These are phyloP conservation scores for Candida silvicultrix DNA, from an alignment of 805 yeast species.

Conservation along the genomic window DNA sequence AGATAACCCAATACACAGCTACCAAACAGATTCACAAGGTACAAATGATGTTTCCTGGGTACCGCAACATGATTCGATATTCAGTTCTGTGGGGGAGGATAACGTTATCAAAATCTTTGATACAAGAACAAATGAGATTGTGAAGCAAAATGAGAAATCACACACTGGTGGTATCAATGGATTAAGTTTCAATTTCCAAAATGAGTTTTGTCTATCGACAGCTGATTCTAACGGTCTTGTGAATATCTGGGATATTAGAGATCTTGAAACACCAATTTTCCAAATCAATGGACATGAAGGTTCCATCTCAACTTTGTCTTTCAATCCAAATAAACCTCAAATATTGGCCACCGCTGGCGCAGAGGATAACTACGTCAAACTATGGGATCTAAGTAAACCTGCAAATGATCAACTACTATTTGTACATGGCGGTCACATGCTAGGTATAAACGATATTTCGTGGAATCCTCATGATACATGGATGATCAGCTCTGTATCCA, in stretches of 20 bases:
- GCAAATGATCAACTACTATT: constrained; percentile 37
- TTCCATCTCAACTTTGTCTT: constrained; percentile 58
- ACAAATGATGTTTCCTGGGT: constrained; percentile 73
- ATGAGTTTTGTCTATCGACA: constrained; percentile 53
- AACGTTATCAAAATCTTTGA: constrained; percentile 47
- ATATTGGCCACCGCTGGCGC: constrained; percentile 61
- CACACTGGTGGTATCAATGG: constrained; percentile 42
- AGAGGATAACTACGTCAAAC: constrained; percentile 54
- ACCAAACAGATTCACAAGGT: constrained; percentile 36
- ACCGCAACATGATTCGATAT: constrained; percentile 50
- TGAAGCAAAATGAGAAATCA: constrained; percentile 3
- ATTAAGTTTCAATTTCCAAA: constrained; percentile 51
- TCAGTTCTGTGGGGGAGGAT: constrained; percentile 66
- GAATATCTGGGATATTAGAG: constrained; percentile 62
- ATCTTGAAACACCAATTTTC: constrained; percentile 24
- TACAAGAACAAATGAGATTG: constrained; percentile 28
- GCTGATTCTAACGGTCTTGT: constrained; percentile 59
- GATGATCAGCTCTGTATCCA: constrained; percentile 71
- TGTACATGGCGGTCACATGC: constrained; percentile 79
- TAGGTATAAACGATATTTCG: constrained; percentile 76
- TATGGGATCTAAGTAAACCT: constrained; percentile 46
- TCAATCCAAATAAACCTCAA: constrained; percentile 57
- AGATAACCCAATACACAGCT: constrained; percentile 7
- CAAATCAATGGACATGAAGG: constrained; percentile 38
- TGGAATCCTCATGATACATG: constrained; percentile 76